Base-by-base conservation (phyloP, 805 yeast species). In the Wickerhamiella occidentalis region DNA sequence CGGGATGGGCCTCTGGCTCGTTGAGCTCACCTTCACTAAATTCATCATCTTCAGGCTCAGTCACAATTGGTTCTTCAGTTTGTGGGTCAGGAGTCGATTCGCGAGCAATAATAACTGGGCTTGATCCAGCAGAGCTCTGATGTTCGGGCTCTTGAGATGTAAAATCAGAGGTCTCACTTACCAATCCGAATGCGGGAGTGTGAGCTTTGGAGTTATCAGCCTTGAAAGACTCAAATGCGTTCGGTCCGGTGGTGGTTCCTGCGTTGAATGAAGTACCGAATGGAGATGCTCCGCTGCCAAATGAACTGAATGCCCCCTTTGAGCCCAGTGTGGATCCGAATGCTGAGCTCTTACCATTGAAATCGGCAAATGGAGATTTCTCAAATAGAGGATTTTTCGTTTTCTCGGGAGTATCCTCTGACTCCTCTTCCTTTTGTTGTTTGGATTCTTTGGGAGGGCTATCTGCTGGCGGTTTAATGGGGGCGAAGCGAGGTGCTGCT, bases 391-490 rank as follows among this genome's bases (percentile, higher is more conserved):
- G 33, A 6, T 29, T 29, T 13, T 29, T 11, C 33, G 3, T 3
- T 13, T 29, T 29, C 11, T 6, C 13, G n/a, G 7, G 5, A 13
- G n/a, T 29, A 4, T 29, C 33, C 7, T 40, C 48, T 9, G 25
- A 40, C 1, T 45, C 45, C 21, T 41, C 30, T 8, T 36, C 28
- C n/a, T 45, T 47, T 2, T 46, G 48, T 1, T 41, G 47, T 17
- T 23, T 5, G 26, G 5, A 23, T 5, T 23, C 8, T 23, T 23
- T 23, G 38, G 38, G 38, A 5, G 28, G 28, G 25, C 25, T 21
- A 21, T 21, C 28, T 21, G 42, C 28, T 6, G 42, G 26, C 5
- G 42, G n/a, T 21, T 21, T 38, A 5, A 33, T 33, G 18, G 38
- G 38, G 19, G 38, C 38, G 4, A 33, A 5, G 3, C 38, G 38